A percentile compares a stretch with the other conserved stretches of the same genome.
These are phyloP conservation scores for Mycena epipterygia DNA, from an alignment of 768 basidiomycete species.

Conservation along the genomic window DNA sequence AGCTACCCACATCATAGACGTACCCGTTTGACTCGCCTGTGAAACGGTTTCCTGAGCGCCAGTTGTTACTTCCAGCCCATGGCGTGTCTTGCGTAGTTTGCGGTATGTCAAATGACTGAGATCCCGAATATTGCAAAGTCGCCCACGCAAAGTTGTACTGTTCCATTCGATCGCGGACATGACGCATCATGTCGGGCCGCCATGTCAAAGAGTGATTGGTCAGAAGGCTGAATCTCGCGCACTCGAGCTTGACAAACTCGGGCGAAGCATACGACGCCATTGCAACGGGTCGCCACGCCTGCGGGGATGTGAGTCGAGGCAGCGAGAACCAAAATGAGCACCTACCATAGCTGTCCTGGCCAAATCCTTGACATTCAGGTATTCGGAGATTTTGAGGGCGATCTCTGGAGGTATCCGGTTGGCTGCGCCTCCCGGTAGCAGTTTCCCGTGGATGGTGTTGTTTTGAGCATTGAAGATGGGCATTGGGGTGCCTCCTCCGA, in stretches of 20 bases:
- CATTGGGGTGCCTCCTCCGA: neutral
- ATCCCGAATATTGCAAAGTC: constrained; percentile 4
- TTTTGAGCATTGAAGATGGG: neutral
- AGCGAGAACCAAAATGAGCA: neutral
- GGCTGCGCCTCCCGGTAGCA: neutral
- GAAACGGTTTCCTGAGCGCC: constrained; percentile 17
- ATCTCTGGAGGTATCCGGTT: constrained; percentile 21
- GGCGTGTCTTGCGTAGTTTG: neutral
- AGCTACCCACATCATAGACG: constrained; percentile 13
- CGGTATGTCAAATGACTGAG: neutral
- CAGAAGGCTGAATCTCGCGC: constrained; percentile 19
- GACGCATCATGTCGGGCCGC: neutral
- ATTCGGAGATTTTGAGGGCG: constrained; percentile 8
- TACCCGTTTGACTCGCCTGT: constrained; percentile 28
- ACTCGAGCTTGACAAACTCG: constrained; percentile 16
- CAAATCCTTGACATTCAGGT: constrained; percentile 20
- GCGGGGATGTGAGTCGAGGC: neutral
- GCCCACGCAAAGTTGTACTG: constrained; percentile 30
- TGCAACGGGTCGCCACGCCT: constrained; percentile 23
- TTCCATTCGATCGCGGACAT: constrained; percentile 6
- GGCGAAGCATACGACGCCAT: constrained; percentile 2
- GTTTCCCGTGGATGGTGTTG: no score
- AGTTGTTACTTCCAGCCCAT: constrained; percentile 19
- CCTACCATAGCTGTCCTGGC: constrained; percentile 5
- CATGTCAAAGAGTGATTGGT: neutral